Percentiles rank a stretch among this genome's conserved stretches.
Evolutionary conservation across 2,329 filamentous ascomycete species (phyloP).

Genomic region (Dendryphion nanum): DNA sequence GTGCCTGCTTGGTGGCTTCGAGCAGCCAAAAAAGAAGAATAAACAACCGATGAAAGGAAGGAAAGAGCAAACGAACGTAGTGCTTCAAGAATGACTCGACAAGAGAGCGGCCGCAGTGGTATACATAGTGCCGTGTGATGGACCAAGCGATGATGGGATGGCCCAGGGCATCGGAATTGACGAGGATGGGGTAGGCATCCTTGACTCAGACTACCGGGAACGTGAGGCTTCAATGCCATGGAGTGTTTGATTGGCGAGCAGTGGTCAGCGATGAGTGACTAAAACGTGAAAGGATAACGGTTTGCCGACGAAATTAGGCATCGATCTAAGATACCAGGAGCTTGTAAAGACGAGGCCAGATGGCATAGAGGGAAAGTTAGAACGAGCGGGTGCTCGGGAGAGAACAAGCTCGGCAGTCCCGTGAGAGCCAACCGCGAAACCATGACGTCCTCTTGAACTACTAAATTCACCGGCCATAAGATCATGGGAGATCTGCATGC

Average conservation of each 20-base stretch:
- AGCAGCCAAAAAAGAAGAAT: constrained; percentile 9
- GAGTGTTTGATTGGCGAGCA: constrained; percentile 15
- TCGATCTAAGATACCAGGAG: constrained; percentile 12
- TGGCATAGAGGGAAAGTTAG: constrained; percentile 7
- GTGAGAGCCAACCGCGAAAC: constrained; percentile 16
- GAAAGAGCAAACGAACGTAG: constrained; percentile 11
- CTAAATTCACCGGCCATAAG: constrained; percentile 18
- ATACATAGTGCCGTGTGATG: constrained; percentile 20
- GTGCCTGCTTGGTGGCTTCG: constrained; percentile 9
- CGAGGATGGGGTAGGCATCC: constrained; percentile 16
- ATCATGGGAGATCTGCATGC: constrained; percentile 13
- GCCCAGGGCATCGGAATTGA: constrained; percentile 14
- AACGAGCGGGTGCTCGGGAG: constrained; percentile 5
- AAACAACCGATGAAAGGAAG: constrained; percentile 7
- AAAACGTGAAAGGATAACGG: constrained; percentile 19
- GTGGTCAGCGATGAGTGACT: constrained; percentile 10
- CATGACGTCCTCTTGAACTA: constrained; percentile 21
- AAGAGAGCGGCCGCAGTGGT: constrained; percentile 10
- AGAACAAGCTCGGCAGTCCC: constrained; percentile 27
- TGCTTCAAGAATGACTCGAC: constrained; percentile 11
- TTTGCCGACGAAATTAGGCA: constrained; percentile 19
- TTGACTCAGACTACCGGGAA: constrained; percentile 20
- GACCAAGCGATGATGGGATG: constrained; percentile 10
- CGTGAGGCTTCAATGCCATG: constrained; percentile 16
- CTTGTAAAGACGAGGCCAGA: constrained; percentile 8